Base-by-base conservation (phyloP, 2,329 filamentous ascomycete genomes). In the Fusarium sp. region DNA sequence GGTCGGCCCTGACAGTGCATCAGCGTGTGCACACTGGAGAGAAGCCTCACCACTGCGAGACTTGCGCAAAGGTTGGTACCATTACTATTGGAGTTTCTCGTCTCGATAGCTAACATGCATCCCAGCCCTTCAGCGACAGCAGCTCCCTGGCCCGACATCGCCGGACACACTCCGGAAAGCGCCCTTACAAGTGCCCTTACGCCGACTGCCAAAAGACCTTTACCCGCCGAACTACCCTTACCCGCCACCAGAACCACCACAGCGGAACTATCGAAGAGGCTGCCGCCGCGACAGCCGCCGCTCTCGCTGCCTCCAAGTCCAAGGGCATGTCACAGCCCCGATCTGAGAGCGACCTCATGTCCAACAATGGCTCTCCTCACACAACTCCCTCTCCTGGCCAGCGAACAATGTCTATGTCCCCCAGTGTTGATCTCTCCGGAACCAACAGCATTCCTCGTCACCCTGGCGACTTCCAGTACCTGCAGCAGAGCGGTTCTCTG, bases 181-280 rank as follows among this genome's bases (percentile, higher is more conserved):
- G 97, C 59, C 97, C 97, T 2, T 99, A 98, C 87, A 98, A 98
- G 83, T 99, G 97, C 84, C 95, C 95, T 1, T 98, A 97, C 79
- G 95, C 95, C 69, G 95, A 98, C 82, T 99, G 97, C 83, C 95
- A 98, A 81, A 98, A 98, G 89, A 98, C 96, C 0, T 99, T 99
- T 80, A 99, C 97, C 11, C 92, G 97, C 66, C 93, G 96, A 74
- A 98, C 97, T 1, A 98, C 97, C 4, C 87, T 99, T 71, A 99
- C 96, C 3, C 91, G 97, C 60, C 97, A 99, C 81, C 95, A 98
- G 84, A 98, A 97, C 78, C 94, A 97, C 79, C 97, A 98, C 82
- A 97, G 94, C 22, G 97, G 96, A 47, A 98, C 95, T 0, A 94
- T 98, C 18, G 96, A 98, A 82, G 96, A 98, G 82, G 95, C 96